Evolutionary conservation across 164 flowering plant genomes (phyloP), one percentile per base, ranked within the genome.

Genomic region (Aristolochia fimbriata): DNA sequence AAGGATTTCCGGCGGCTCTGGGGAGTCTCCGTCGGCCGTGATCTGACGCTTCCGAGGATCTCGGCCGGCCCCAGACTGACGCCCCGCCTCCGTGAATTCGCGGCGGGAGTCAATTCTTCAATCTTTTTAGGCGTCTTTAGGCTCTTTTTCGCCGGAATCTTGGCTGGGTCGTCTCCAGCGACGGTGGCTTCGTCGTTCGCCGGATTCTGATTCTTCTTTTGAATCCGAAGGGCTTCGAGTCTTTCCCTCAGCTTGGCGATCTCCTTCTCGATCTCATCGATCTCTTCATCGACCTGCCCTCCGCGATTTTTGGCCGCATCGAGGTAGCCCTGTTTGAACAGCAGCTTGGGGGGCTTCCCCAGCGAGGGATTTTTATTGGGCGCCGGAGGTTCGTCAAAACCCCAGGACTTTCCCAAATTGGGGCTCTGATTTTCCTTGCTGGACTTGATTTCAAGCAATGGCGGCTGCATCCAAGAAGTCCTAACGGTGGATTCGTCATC

Each of bases 401-500:
- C 67, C 31, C 72, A 63, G n/a, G 80, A 76, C 41, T 63, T 63
- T 23, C 55, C 54, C 27, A 53, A 20, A 8, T 15, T 41, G n/a
- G 84, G 82, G 59, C 74, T 77, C 54, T 59, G 73, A 69, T 90
- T 90, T 68, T 87, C 95, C 67, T 86, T 84, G 53, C 79, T 74
- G 14, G 73, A 72, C 63, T 70, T 74, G 21, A 81, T 74, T 46
- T 76, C 76, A 13, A 71, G 31, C 23, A 70, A 31, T 15, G 62
- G 1, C 7, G 43, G 43, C 43, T 37, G 62, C 30, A 69, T 54
- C 78, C 80, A 76, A 53, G 86, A 77, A 66, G 63, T 58, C 31
- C 52, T 64, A 6, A 56, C 27, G 16, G 68, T 64, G 17, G 60
- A 45, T 54, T 69, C 82, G 19, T 71, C 81, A 2, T 70, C 73